A percentile compares a stretch with the other conserved stretches of the same genome.
phyloP scores from a whole-genome alignment of 225 moss, liverwort and hornwort species.

The Neckera pumila region DNA sequence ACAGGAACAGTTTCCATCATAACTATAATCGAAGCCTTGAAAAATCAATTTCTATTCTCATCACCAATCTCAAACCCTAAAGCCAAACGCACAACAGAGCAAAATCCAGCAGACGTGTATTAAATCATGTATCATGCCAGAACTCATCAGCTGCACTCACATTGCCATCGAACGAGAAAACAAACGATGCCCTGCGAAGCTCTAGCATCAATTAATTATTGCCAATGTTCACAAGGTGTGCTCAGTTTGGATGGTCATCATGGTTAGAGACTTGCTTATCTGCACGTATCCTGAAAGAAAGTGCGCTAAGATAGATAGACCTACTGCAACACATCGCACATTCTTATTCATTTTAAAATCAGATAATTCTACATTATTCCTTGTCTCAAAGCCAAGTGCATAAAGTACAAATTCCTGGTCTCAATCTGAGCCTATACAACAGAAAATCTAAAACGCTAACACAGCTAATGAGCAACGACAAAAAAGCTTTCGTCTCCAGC shows the following conservation, averaged over 20 bases:
- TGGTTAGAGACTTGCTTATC: not conserved
- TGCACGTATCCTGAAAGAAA: not conserved
- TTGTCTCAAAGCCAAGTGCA: not conserved
- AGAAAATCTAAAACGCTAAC: too few species aligned
- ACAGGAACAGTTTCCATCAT: not conserved
- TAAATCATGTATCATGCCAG: too few species aligned
- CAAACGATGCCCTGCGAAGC: not conserved
- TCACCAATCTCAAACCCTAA: not conserved
- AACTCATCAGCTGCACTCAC: not conserved
- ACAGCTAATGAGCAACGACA: not conserved
- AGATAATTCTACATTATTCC: not conserved
- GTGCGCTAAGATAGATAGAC: not conserved
- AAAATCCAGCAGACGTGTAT: not conserved
- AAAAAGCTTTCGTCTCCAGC: not conserved
- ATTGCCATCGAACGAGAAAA: not conserved
- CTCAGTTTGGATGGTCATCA: not conserved
- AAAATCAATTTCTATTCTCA: not conserved
- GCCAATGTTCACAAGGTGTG: not conserved
- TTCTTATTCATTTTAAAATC: not conserved
- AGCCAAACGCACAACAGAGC: not conserved
- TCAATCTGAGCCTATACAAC: not conserved
- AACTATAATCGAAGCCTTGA: not conserved
- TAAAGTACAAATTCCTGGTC: not conserved
- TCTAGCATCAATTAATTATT: not conserved
- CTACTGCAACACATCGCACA: not conserved